Base-by-base conservation (phyloP, 371 early-diverging fungal species). In the Phascolomyces articulosus region DNA sequence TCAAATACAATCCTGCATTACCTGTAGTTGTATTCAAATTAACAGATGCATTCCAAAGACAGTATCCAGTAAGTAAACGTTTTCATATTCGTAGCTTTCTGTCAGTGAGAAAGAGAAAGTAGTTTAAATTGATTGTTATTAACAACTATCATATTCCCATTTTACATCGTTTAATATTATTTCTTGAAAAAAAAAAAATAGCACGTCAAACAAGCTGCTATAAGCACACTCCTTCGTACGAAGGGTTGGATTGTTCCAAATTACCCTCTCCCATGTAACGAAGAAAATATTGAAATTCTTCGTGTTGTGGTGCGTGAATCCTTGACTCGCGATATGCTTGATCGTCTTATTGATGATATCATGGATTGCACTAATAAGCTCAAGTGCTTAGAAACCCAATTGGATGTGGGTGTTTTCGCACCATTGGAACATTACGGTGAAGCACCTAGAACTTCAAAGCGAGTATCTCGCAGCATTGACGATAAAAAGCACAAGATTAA, bases 1-100 rank as follows among this genome's bases (percentile, higher is more conserved):
- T 15, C 26, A 65, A 63, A 28, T 74, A 64, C 44, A 75, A 73
- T 41, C 68, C 73, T 15, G 85, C 84, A 0, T 66, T 88, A 59
- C 90, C 91, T 20, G 81, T 89, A 40, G 89, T 90, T 1, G 78
- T 90, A 4, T 89, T 86, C 69, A 78, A 77, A 60, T 68, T 89
- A 29, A 78, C 75, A 23, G 82, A 86, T 58, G 69, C 75, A 24
- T 84, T 82, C 62, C 76, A 69, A 44, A 56, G 66, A 7, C 53
- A 69, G 49, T 65, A 81, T 60, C 80, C 82, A 11, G 64, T 57
- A 48, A 41, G 49, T 6, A 16, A 18, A 20, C 18, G 15, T 15
- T 62, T n/a, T n/a, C n/a, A n/a, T n/a, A n/a, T n/a, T n/a, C n/a
- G n/a, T n/a, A n/a, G n/a, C n/a, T n/a, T n/a, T n/a, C n/a, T n/a